Percentiles rank a stretch among this genome's conserved stretches.
phyloP scores from a whole-genome alignment of 2,329 filamentous ascomycete species.

The Scytalidium lignicola region DNA sequence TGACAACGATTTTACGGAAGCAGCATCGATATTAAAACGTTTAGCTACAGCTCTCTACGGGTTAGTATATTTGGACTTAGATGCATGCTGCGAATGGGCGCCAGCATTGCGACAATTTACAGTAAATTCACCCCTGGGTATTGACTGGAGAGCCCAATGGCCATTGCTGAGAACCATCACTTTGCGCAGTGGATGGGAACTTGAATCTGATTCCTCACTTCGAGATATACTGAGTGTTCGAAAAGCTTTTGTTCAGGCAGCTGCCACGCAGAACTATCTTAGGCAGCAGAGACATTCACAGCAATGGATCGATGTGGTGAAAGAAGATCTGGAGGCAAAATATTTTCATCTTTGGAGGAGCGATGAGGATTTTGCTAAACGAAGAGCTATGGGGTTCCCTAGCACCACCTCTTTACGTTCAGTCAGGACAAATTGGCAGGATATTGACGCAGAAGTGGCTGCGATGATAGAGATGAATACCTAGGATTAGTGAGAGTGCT shows the following conservation, averaged over 20 bases:
- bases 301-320: constrained; percentile 15
- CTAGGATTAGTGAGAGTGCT: no score
- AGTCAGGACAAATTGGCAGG: no score
- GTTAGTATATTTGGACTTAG: constrained; percentile 57
- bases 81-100: constrained; percentile 52
- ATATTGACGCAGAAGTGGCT: no score
- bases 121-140: constrained; percentile 3
- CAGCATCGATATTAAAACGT: constrained; percentile 48
- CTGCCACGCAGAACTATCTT: constrained; percentile 14
- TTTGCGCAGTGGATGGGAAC: constrained; percentile 10
- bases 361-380: background rate
- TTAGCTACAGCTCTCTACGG: constrained; percentile 51
- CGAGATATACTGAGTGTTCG: constrained; percentile 9
- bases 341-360: constrained; percentile 14
- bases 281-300: constrained; percentile 7
- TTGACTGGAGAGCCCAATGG: constrained; percentile 24
- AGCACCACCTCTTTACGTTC: no score
- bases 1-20: constrained; percentile 56
- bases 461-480: no score
- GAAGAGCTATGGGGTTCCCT: background rate
- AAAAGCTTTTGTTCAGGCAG: constrained; percentile 9
- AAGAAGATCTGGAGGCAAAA: constrained; percentile 13
- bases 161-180: constrained; percentile 13
- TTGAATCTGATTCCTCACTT: constrained; percentile 7
- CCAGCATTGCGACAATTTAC: constrained; percentile 12